Evolutionary conservation across 768 basidiomycete genomes (phyloP).

Genomic region (Mycena olivaceomarginata): DNA sequence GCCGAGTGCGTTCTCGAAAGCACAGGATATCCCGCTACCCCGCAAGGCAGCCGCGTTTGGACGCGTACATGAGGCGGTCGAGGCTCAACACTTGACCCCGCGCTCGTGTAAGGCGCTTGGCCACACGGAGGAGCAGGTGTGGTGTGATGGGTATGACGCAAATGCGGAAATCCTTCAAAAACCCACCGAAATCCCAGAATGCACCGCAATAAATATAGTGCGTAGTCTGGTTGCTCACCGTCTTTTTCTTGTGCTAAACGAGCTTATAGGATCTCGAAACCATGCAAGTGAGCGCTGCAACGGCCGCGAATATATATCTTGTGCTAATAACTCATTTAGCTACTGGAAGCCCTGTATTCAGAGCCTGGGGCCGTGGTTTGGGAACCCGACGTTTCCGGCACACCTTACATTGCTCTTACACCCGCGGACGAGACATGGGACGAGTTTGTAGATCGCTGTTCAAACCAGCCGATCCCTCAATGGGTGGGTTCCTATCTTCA

Average conservation of each 20-base stretch:
- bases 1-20: not conserved
- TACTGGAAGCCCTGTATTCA: slow-evolving; percentile 18
- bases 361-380: slow-evolving; percentile 26
- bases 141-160: slow-evolving; percentile 37
- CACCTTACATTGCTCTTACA: slow-evolving; percentile 75
- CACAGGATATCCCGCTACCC: not conserved
- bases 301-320: not conserved
- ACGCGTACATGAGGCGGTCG: slow-evolving; percentile 19
- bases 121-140: slow-evolving; percentile 5
- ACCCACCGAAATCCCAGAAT: not conserved
- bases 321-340: slow-evolving; percentile 33
- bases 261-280: slow-evolving; percentile 1
- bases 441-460: slow-evolving; percentile 56
- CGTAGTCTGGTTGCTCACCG: not conserved
- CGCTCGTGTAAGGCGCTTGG: slow-evolving; percentile 1
- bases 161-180: slow-evolving; percentile 31
- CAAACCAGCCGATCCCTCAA: slow-evolving; percentile 62
- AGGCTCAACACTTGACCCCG: not conserved
- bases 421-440: slow-evolving; percentile 61
- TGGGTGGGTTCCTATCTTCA: slow-evolving; percentile 53
- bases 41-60: slow-evolving; percentile 1
- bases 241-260: not conserved
- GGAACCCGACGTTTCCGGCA: slow-evolving; percentile 10
- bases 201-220: slow-evolving; percentile 23
- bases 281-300: slow-evolving; percentile 13